These are phyloP conservation scores for Vitis labrusca DNA, from an alignment of 164 flowering plant species.

Conservation along the genomic window DNA sequence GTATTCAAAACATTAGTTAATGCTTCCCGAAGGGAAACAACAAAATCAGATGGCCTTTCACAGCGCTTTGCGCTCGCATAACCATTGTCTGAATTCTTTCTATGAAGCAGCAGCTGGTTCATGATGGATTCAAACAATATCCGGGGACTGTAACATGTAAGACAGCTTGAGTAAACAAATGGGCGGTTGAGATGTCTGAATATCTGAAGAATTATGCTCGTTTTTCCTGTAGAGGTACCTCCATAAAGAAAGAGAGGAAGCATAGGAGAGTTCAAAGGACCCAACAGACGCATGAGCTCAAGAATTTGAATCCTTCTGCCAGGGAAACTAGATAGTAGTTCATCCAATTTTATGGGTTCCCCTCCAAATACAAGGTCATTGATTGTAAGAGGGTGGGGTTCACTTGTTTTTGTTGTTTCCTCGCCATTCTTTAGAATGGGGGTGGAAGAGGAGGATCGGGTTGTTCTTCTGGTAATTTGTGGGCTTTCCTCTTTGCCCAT, in stretches of 20 bases:
- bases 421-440: constrained; percentile 21
- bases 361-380: constrained; percentile 45
- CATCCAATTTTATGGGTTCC: constrained; percentile 45
- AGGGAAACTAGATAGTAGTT: constrained; percentile 60
- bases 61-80: constrained; percentile 78
- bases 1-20: constrained; percentile 38
- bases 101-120: constrained; percentile 73
- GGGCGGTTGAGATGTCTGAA: constrained; percentile 78
- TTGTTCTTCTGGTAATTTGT: constrained; percentile 50
- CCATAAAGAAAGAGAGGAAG: constrained; percentile 80
- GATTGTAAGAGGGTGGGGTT: constrained; percentile 23
- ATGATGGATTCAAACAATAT: constrained; percentile 77
- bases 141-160: constrained; percentile 70
- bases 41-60: constrained; percentile 85
- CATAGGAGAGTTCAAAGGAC: constrained; percentile 70
- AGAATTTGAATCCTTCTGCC: constrained; percentile 62
- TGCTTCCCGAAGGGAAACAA: constrained; percentile 65
- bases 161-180: constrained; percentile 83
- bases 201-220: constrained; percentile 60
- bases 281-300: constrained; percentile 61
- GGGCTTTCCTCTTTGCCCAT: constrained; percentile 56
- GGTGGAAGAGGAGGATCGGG: constrained; percentile 46
- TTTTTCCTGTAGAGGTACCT: constrained; percentile 79
- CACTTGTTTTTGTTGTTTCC: constrained; percentile 23
- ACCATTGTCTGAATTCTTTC: constrained; percentile 49